Evolutionary conservation across 768 basidiomycete species (phyloP).

Genomic region (Rhodosporidiobolus sp.): DNA sequence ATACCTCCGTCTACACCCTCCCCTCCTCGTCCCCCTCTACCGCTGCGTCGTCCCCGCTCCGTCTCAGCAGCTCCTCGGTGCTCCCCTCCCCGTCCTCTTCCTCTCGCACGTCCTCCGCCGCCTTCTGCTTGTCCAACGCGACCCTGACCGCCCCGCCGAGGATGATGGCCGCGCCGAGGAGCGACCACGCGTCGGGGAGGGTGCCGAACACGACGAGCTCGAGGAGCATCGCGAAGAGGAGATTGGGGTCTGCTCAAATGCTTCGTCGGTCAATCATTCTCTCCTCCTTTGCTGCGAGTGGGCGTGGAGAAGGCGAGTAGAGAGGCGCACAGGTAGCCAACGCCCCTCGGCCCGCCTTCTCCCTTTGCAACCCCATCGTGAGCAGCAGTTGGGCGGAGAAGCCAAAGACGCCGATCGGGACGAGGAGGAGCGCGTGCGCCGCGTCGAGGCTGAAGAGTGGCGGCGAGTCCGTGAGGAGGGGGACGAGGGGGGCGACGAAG

Average conservation of each 20-base stretch:
- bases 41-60: no score
- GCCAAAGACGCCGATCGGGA: constrained; percentile 50
- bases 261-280: no score
- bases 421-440: constrained; percentile 28
- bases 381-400: constrained; percentile 56
- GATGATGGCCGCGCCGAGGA: constrained; percentile 63
- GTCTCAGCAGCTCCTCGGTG: no score
- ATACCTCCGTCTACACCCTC: no score
- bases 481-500: constrained; percentile 40
- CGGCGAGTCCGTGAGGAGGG: constrained; percentile 35
- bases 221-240: constrained; percentile 55
- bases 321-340: constrained; percentile 56
- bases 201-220: constrained; percentile 66
- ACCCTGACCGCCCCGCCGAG: constrained; percentile 34
- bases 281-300: no score
- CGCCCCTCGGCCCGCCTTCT: constrained; percentile 63
- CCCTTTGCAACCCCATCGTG: constrained; percentile 63
- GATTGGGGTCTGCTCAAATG: constrained; percentile 32
- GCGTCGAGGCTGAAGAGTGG: constrained; percentile 44
- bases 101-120: no score
- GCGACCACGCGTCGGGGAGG: constrained; percentile 59
- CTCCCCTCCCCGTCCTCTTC: no score
- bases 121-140: constrained; percentile 18
- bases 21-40: no score
- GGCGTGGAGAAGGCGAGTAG: not conserved